phyloP scores from a whole-genome alignment of 2,329 filamentous ascomycete genomes.

The Colletotrichum sp. region DNA sequence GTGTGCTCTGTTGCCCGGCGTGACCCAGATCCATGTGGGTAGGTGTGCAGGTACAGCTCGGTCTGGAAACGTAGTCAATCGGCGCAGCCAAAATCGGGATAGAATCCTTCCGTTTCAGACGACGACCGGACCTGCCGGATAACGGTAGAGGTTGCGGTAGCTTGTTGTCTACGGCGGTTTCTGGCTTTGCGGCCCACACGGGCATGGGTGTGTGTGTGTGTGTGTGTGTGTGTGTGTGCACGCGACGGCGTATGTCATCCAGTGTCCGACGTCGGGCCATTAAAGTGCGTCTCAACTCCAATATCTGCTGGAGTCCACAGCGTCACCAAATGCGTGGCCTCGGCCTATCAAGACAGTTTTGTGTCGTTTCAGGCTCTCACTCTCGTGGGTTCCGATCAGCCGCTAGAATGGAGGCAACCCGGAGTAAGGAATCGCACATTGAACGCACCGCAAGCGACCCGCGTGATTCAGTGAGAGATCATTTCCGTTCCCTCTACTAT shows the following conservation, averaged over 20 bases:
- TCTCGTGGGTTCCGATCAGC: background rate
- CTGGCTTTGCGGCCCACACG: background rate
- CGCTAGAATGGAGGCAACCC: background rate
- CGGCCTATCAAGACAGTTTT: background rate
- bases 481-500: background rate
- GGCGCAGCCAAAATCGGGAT: too few species aligned
- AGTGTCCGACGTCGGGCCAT: background rate
- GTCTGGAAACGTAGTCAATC: too few species aligned
- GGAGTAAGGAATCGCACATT: constrained; percentile 53
- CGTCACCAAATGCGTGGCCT: background rate
- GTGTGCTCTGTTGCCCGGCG: too few species aligned
- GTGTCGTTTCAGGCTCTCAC: background rate
- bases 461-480: constrained; percentile 58
- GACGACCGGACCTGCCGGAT: too few species aligned
- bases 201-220: too few species aligned
- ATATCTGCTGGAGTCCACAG: background rate
- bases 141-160: too few species aligned
- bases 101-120: too few species aligned
- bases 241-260: background rate
- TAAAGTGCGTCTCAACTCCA: background rate
- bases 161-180: background rate
- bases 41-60: too few species aligned
- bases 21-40: too few species aligned
- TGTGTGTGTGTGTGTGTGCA: too few species aligned
- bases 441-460: constrained; percentile 78